These are phyloP conservation scores for Colletotrichum destructivum DNA, from an alignment of 2,329 filamentous ascomycete genomes.

Conservation along the genomic window DNA sequence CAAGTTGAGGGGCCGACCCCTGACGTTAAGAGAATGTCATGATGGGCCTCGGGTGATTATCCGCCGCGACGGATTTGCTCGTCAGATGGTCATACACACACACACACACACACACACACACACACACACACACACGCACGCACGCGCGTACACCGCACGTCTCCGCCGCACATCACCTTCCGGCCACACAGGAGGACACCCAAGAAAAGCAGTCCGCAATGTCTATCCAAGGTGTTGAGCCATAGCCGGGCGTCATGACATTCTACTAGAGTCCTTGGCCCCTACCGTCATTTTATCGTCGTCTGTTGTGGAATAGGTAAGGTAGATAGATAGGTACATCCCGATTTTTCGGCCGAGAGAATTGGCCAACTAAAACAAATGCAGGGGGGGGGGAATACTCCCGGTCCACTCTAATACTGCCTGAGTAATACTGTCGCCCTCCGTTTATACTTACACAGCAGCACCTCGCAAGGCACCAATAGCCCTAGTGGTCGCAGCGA, in stretches of 20 bases:
- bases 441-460: constrained; percentile 38
- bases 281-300: constrained; percentile 4
- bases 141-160: background rate
- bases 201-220: constrained; percentile 25
- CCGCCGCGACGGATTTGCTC: constrained; percentile 37
- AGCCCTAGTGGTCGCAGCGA: constrained; percentile 6
- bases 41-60: constrained; percentile 40
- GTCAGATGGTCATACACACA: constrained; percentile 17
- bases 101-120: no score
- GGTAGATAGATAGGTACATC: constrained; percentile 7
- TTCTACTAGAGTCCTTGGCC: background rate
- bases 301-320: background rate
- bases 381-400: constrained; percentile 6
- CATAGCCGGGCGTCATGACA: constrained; percentile 26
- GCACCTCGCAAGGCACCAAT: constrained; percentile 8
- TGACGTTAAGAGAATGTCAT: constrained; percentile 37
- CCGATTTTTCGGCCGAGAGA: constrained; percentile 25
- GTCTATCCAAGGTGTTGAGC: background rate
- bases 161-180: constrained; percentile 11
- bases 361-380: constrained; percentile 10
- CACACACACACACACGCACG: no score
- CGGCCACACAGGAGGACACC: background rate
- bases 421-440: constrained; percentile 32
- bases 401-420: constrained; percentile 40
- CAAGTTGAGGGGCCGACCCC: constrained; percentile 17